Evolutionary conservation across 2,329 filamentous ascomycete species (phyloP), one percentile per base, ranked within the genome.

Genomic region (Metarhizium album): DNA sequence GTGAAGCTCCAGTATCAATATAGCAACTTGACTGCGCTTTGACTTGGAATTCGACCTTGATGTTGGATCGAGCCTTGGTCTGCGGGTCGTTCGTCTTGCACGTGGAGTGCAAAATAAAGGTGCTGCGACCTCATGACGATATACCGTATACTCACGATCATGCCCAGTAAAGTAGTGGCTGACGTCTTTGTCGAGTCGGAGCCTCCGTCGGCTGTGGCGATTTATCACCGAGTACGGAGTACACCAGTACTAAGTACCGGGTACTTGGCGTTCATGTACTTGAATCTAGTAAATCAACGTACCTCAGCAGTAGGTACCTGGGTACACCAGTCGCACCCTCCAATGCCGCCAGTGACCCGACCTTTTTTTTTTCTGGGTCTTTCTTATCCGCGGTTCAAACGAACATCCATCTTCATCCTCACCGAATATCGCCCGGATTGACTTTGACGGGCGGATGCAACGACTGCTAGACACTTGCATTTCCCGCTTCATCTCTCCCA

Each of bases 171-270:
- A 40, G 37, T 40, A 13, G 33, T n/a, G 4, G 33, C 33, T 35
- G 33, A 13, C n/a, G n/a, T n/a, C n/a, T n/a, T n/a, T n/a, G 11
- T 16, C 11, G 33, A 35, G 33, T 23, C 20, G 13, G 22, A 4
- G 3, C 14, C 33, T 35, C 33, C 33, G 11, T 35, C 33, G 7
- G 42, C 52, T 54, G 52, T 50, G 42, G 48, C 56, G 56, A 54
- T 45, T 45, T 55, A 57, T 57, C 56, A 52, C 57, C 55, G 56
- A 58, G 53, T 45, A 35, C n/a, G n/a, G n/a, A n/a, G n/a, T n/a
- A n/a, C n/a, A n/a, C n/a, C n/a, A n/a, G n/a, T n/a, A n/a, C n/a
- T n/a, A n/a, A n/a, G n/a, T n/a, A n/a, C n/a, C n/a, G n/a, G n/a
- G n/a, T n/a, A n/a, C n/a, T n/a, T n/a, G n/a, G n/a, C n/a, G n/a